Percentiles rank a stretch among this genome's conserved stretches.
phyloP scores from a whole-genome alignment of 2,329 filamentous ascomycete species.

The Akanthomyces muscarius region DNA sequence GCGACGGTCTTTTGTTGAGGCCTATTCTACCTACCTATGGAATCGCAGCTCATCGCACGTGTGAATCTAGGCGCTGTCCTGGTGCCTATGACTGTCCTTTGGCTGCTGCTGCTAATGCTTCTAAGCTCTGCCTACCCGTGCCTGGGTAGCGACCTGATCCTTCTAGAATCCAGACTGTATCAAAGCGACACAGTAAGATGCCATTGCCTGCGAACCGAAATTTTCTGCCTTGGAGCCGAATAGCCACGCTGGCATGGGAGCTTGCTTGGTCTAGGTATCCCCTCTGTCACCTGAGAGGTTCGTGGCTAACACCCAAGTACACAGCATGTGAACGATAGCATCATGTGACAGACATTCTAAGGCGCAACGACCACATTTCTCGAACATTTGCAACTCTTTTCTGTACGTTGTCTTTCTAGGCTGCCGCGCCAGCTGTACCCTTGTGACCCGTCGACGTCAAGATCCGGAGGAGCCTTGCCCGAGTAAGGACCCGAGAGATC shows the following conservation, averaged over 20 bases:
- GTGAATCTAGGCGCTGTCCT: not conserved
- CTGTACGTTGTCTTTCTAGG: no score
- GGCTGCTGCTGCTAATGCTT: not conserved
- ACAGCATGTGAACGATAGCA: not conserved
- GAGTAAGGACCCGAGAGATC: no score
- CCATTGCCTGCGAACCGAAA: not conserved
- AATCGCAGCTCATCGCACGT: conserved; percentile 9
- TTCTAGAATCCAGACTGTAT: no score
- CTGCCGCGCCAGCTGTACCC: no score
- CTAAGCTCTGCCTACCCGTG: no score
- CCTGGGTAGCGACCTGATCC: no score
- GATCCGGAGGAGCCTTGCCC: no score
- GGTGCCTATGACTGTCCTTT: not conserved
- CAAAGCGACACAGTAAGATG: no score
- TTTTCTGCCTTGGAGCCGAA: not conserved
- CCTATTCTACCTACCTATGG: conserved; percentile 1
- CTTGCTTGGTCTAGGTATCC: not conserved
- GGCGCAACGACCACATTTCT: no score
- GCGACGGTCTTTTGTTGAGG: not conserved
- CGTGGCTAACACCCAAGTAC: not conserved
- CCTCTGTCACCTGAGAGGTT: not conserved
- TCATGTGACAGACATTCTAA: not conserved
- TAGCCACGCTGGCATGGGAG: not conserved
- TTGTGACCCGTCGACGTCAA: no score
- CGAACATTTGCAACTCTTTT: no score